Evolutionary conservation across 495 filamentous ascomycete species (phyloP).

Genomic region (Beverwykella pulmonaria): DNA sequence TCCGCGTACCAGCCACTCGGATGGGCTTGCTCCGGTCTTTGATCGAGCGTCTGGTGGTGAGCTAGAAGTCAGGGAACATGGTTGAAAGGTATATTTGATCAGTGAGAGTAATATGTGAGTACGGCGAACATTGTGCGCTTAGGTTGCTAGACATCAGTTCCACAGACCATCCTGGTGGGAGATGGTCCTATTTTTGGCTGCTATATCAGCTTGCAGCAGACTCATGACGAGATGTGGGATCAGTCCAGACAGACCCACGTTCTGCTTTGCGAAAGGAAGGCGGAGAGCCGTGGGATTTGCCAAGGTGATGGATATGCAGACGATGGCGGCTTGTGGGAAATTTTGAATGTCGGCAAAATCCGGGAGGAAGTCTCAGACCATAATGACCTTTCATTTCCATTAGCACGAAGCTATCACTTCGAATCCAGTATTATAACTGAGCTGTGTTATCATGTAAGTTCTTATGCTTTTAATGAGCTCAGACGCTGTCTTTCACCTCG

Average conservation of each 20-base stretch:
- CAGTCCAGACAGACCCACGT: not conserved
- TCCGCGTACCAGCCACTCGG: not conserved
- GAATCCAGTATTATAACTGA: not conserved
- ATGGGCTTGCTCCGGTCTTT: constrained; percentile 5
- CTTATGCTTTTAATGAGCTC: not conserved
- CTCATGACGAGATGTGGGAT: not conserved
- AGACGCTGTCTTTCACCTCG: not conserved
- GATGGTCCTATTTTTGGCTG: not conserved
- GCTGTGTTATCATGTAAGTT: not conserved
- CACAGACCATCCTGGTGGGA: not conserved
- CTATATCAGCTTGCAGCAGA: not conserved
- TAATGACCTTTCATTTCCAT: not conserved
- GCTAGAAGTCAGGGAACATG: not conserved
- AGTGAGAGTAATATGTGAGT: not conserved
- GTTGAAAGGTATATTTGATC: not conserved
- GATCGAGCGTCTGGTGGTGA: not conserved
- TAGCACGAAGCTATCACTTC: not conserved
- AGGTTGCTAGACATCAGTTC: not conserved
- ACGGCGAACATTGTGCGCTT: not conserved
- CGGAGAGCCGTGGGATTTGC: not conserved
- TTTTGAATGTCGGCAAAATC: not conserved
- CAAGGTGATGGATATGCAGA: not conserved
- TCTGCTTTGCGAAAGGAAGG: not conserved
- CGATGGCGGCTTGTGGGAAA: not conserved
- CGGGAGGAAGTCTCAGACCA: not conserved